These are phyloP conservation scores for Dryadomyces quercus-mongolicae DNA, from an alignment of 2,329 filamentous ascomycete genomes.

Conservation along the genomic window DNA sequence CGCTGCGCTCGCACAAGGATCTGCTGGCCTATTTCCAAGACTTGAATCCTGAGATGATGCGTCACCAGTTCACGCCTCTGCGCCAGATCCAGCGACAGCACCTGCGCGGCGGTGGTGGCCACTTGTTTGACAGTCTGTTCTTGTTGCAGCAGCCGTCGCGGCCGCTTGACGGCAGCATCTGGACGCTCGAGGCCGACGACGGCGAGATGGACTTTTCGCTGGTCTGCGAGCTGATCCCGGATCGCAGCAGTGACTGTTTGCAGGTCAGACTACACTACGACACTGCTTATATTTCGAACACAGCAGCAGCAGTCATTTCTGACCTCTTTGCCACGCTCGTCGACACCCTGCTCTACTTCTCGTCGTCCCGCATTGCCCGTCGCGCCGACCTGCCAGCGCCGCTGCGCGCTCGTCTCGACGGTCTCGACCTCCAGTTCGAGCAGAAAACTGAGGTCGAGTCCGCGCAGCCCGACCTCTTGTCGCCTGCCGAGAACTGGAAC, in stretches of 20 bases:
- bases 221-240: slow-evolving; percentile 61
- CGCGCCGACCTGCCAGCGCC: slow-evolving; percentile 1
- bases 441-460: not conserved
- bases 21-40: slow-evolving; percentile 21
- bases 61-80: slow-evolving; percentile 64
- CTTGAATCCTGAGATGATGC: slow-evolving; percentile 43
- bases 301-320: not conserved
- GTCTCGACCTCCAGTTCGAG: not conserved
- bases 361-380: slow-evolving; percentile 5
- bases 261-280: slow-evolving; percentile 52
- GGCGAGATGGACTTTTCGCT: slow-evolving; percentile 65
- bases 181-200: slow-evolving; percentile 43
- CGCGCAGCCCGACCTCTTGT: not conserved
- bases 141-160: slow-evolving; percentile 59
- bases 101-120: slow-evolving; percentile 24
- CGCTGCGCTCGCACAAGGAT: slow-evolving; percentile 36
- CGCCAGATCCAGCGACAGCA: slow-evolving; percentile 51
- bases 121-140: slow-evolving; percentile 69
- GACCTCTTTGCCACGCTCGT: slow-evolving; percentile 9
- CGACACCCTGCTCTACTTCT: slow-evolving; percentile 2
- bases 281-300: slow-evolving; percentile 9
- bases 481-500: slow-evolving; percentile 29
- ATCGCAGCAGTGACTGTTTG: slow-evolving; percentile 36
- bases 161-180: slow-evolving; percentile 41
- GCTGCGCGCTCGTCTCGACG: not conserved